Conservation (phyloP, 129 eudicot species). For the Scalesia atractyloides region DNA sequence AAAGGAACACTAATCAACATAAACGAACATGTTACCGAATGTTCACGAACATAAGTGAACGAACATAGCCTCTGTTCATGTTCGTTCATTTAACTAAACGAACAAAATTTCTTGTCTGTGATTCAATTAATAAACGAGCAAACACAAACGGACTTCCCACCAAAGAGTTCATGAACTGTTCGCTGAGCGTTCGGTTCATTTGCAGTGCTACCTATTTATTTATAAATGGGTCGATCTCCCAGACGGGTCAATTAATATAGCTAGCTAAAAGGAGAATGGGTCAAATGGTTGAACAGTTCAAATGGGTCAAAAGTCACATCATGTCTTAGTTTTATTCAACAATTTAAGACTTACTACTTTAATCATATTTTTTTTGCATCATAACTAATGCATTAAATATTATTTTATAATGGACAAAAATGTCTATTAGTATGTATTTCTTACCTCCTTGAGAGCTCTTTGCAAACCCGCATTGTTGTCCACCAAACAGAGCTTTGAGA, state of each 20-base stretch:
- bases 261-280: background rate
- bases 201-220: background rate
- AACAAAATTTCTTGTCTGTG: no score
- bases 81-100: no score
- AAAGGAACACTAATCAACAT: no score
- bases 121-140: no score
- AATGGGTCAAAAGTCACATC: background rate
- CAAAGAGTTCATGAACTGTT: no score
- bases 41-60: no score
- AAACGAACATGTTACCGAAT: no score
- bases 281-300: background rate
- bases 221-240: background rate
- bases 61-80: no score
- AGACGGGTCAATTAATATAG: background rate
- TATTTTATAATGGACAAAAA: no score
- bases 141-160: no score
- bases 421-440: slow-evolving; percentile 9
- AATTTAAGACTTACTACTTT: background rate
- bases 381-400: background rate
- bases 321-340: background rate
- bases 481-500: slow-evolving; percentile 54
- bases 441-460: slow-evolving; percentile 55
- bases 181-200: no score
- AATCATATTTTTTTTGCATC: background rate
- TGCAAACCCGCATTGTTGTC: slow-evolving; percentile 34